Evolutionary conservation across 2,329 filamentous ascomycete species (phyloP).

Genomic region (Tolypocladium nubicola): DNA sequence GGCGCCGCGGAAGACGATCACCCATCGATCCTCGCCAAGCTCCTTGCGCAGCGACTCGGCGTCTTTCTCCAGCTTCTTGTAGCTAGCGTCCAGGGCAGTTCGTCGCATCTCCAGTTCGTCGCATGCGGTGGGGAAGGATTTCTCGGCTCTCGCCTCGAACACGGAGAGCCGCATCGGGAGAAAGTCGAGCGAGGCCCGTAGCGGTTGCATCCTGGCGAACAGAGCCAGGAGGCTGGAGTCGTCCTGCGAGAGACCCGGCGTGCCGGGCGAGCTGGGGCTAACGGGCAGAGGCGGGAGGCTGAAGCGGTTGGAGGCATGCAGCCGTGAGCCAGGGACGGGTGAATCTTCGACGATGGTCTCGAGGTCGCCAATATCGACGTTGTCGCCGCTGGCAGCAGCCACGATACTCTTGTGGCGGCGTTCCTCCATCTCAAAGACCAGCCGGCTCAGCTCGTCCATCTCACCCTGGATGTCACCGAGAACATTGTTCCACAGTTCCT

Average conservation of each 20-base stretch:
- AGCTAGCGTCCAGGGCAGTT: conserved; percentile 67
- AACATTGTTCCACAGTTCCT: conserved; percentile 90
- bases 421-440: conserved; percentile 98
- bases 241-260: conserved; percentile 55
- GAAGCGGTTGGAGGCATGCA: conserved; percentile 52
- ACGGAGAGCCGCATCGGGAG: conserved; percentile 86
- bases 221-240: conserved; percentile 81
- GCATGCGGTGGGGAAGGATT: conserved; percentile 80
- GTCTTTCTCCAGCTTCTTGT: conserved; percentile 80
- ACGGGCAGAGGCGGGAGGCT: conserved; percentile 55
- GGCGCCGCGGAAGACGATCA: conserved; percentile 88
- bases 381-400: conserved; percentile 49
- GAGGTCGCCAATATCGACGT: conserved; percentile 74
- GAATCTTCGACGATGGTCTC: conserved; percentile 90
- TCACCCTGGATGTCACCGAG: conserved; percentile 89
- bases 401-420: conserved; percentile 72
- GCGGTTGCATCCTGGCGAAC: conserved; percentile 89
- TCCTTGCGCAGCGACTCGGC: conserved; percentile 84
- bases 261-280: conserved; percentile 48
- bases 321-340: conserved; percentile 43
- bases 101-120: conserved; percentile 74
- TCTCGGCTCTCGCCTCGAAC: conserved; percentile 69
- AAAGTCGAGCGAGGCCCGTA: conserved; percentile 89
- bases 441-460: conserved; percentile 62
- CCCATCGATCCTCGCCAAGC: conserved; percentile 90